Evolutionary conservation across 257 asterid species (phyloP), one percentile per base, ranked within the genome.

Genomic region (Forsythia viridissima): DNA sequence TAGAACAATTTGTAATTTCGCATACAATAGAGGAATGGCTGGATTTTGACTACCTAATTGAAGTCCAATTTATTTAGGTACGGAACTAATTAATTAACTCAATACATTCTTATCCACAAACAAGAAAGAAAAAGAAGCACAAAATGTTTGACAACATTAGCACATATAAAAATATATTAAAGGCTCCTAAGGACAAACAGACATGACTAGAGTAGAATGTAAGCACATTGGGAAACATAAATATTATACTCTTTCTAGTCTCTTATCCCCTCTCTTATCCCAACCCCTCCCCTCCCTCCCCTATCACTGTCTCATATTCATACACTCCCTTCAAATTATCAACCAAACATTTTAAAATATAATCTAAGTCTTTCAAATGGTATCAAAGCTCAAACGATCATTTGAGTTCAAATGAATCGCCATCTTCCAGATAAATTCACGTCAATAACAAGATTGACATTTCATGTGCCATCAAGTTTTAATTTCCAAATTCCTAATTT

Each of bases 181-280:
- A 63, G 70, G 30, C 52, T 30, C 43, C 57, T 13, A 76, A 78
- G 76, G 83, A 84, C 88, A 80, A 73, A 61, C 39, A 73, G 74
- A 81, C 83, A 84, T 37, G 84, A 83, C 52, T 78, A 57, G 78
- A 81, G 72, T 70, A 77, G 70, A 85, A 82, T 90, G 89, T 80
- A 76, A 73, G 84, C 75, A 73, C 0, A 41, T 42, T 77, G 68
- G 88, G 91, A 80, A 72, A 87, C 92, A 88, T 57, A 73, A n/a
- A 55, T 5, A 7, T 8, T 61, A 21, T 8, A 44, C 36, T 3
- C 38, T 30, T 10, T 61, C 69, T 3, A 8, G 16, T 42, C 44
- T 9, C 43, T 40, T 5, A 1, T n/a, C 66, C 15, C 6, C 34
- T 1, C 1, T 30, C 2, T 30, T 30, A 30, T 30, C 34, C 34